phyloP scores from a whole-genome alignment of 805 yeast genomes.

The Barnettozyma sucrosica region DNA sequence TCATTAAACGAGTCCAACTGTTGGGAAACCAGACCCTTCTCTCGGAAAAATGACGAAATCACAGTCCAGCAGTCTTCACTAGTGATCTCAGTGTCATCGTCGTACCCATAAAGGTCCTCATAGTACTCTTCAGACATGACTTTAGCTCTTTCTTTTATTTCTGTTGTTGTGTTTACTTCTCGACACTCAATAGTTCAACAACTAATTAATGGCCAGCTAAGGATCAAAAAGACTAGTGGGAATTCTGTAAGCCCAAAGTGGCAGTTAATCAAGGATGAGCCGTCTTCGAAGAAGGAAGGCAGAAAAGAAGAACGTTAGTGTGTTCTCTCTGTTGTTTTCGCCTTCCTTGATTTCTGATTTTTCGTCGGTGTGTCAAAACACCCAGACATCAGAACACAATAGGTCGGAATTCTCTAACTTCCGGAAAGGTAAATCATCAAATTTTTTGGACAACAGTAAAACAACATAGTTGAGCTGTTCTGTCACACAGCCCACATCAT shows the following conservation, averaged over 20 bases:
- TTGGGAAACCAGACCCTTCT: slow-evolving; percentile 95
- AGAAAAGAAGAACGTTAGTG: slow-evolving; percentile 1
- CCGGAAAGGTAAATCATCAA: not conserved
- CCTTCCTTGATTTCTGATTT: not conserved
- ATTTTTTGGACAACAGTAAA: not conserved
- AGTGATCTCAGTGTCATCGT: slow-evolving; percentile 52
- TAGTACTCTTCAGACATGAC: slow-evolving; percentile 28
- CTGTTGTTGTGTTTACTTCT: slow-evolving; percentile 2
- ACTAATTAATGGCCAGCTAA: not conserved
- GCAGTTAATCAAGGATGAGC: not conserved
- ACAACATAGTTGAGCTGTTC: not conserved
- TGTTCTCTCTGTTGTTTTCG: not conserved
- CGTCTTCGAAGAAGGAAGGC: not conserved
- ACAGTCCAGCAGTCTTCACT: slow-evolving; percentile 99
- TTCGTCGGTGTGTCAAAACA: slow-evolving; percentile 4
- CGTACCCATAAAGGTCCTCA: slow-evolving; percentile 54
- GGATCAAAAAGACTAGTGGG: not conserved
- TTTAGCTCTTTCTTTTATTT: not conserved
- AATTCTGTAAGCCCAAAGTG: not conserved
- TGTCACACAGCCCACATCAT: slow-evolving; percentile 8
- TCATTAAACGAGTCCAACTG: slow-evolving; percentile 98
- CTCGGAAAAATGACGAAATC: slow-evolving; percentile 91
- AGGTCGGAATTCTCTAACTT: not conserved
- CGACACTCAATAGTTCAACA: not conserved
- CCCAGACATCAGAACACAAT: not conserved